Percentiles rank a stretch among this genome's conserved stretches.
Evolutionary conservation across 805 yeast species (phyloP).

Genomic region (Starmerella kuoi): DNA sequence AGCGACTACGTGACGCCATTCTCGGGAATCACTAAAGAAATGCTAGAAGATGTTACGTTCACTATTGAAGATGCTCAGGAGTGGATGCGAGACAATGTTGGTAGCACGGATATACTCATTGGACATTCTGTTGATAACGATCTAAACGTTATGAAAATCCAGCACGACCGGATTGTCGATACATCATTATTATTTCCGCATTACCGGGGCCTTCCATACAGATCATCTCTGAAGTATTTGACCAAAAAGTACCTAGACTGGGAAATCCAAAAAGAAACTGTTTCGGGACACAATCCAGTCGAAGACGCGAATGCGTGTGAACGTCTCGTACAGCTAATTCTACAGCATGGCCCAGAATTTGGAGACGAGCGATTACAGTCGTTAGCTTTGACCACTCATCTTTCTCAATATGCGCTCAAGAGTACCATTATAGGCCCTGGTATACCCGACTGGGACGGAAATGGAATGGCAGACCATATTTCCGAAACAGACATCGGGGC

Average conservation of each 20-base stretch:
- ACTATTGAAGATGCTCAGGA: constrained; percentile 57
- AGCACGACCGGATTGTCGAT: constrained; percentile 68
- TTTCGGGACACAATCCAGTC: constrained; percentile 65
- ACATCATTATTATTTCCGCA: constrained; percentile 66
- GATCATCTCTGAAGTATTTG: constrained; percentile 67
- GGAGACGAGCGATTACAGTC: constrained; percentile 36
- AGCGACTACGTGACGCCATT: constrained; percentile 70
- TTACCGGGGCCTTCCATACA: constrained; percentile 68
- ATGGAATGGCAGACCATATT: constrained; percentile 23
- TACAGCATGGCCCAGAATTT: constrained; percentile 50
- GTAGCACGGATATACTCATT: constrained; percentile 50
- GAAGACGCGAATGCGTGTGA: constrained; percentile 78
- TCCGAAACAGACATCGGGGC: constrained; percentile 21
- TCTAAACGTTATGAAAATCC: constrained; percentile 51
- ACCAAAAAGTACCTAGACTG: constrained; percentile 42
- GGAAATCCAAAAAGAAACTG: constrained; percentile 53
- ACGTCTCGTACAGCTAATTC: constrained; percentile 58
- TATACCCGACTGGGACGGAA: constrained; percentile 27
- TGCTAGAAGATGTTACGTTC: constrained; percentile 48
- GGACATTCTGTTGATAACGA: constrained; percentile 91
- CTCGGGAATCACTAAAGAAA: constrained; percentile 76
- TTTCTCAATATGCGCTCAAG: constrained; percentile 13
- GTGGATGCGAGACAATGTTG: constrained; percentile 38
- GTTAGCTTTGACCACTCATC: constrained; percentile 5
- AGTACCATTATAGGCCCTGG: constrained; percentile 31